Conservation (phyloP, 768 basidiomycete species). For the Mycena capillaripes region DNA sequence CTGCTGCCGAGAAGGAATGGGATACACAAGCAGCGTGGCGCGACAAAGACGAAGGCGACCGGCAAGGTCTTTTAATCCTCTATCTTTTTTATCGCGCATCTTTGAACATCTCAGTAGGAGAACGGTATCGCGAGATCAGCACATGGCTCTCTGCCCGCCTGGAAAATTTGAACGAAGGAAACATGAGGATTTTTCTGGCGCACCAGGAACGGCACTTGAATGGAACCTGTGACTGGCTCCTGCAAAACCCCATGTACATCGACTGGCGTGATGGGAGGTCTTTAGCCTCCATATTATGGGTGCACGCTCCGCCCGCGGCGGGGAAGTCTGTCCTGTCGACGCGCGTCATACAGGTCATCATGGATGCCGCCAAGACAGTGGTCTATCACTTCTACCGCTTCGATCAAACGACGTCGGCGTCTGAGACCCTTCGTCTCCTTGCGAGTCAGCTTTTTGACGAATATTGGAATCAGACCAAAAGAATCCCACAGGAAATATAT, state of each 20-base stretch:
- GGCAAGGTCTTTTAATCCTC: slow-evolving; percentile 19
- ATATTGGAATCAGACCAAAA: slow-evolving; percentile 10
- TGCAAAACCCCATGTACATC: slow-evolving; percentile 17
- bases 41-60: background rate
- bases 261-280: slow-evolving; percentile 13
- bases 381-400: slow-evolving; percentile 41
- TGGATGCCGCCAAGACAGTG: slow-evolving; percentile 7
- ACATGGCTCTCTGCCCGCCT: slow-evolving; percentile 31
- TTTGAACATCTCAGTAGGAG: slow-evolving; percentile 12
- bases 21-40: slow-evolving; percentile 11
- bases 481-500: slow-evolving; percentile 22
- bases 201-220: background rate
- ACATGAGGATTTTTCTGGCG: slow-evolving; percentile 9
- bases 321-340: slow-evolving; percentile 43
- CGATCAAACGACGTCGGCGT: slow-evolving; percentile 17
- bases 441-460: slow-evolving; percentile 36
- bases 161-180: slow-evolving; percentile 27
- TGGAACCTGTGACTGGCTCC: slow-evolving; percentile 33
- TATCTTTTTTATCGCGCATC: background rate
- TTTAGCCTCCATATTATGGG: slow-evolving; percentile 34
- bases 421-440: slow-evolving; percentile 36
- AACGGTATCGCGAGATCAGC: slow-evolving; percentile 20
- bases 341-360: slow-evolving; percentile 25
- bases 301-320: slow-evolving; percentile 36
- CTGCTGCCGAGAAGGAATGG: slow-evolving; percentile 28